Evolutionary conservation across 345 rosid species (phyloP).

Genomic region (Geranium rotundifolium): DNA sequence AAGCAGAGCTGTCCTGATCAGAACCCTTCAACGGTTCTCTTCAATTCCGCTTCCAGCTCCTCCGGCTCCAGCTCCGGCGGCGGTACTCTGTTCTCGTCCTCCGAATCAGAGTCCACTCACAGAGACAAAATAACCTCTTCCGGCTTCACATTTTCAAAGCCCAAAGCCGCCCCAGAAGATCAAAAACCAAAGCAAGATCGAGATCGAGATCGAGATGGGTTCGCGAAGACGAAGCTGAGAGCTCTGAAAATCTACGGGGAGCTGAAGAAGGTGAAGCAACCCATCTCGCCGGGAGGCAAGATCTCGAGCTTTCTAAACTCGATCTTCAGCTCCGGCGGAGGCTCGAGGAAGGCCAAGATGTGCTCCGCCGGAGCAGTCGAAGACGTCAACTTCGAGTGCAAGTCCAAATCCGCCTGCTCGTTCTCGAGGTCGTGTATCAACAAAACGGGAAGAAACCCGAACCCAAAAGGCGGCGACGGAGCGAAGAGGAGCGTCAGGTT

Average conservation of each 20-base stretch:
- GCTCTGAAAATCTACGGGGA: not conserved
- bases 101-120: constrained; percentile 33
- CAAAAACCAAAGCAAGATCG: not conserved
- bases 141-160: constrained; percentile 1
- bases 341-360: constrained; percentile 60
- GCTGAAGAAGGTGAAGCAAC: constrained; percentile 52
- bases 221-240: not conserved
- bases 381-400: constrained; percentile 47
- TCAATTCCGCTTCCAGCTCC: not conserved
- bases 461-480: constrained; percentile 10
- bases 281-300: constrained; percentile 66
- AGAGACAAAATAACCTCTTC: not conserved
- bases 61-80: constrained; percentile 33
- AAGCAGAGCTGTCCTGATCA: constrained; percentile 10
- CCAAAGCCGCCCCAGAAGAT: constrained; percentile 7
- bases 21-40: not conserved
- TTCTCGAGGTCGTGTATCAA: constrained; percentile 58
- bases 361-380: constrained; percentile 52
- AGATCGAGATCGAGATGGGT: not conserved
- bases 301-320: constrained; percentile 62
- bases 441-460: constrained; percentile 10
- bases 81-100: constrained; percentile 33
- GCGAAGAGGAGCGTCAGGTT: constrained; percentile 49
- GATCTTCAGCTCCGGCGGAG: constrained; percentile 37
- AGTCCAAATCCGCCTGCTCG: constrained; percentile 32